Evolutionary conservation across 179 eudicot genomes (phyloP), one percentile per base, ranked within the genome.

Genomic region (Spinacia oleracea): DNA sequence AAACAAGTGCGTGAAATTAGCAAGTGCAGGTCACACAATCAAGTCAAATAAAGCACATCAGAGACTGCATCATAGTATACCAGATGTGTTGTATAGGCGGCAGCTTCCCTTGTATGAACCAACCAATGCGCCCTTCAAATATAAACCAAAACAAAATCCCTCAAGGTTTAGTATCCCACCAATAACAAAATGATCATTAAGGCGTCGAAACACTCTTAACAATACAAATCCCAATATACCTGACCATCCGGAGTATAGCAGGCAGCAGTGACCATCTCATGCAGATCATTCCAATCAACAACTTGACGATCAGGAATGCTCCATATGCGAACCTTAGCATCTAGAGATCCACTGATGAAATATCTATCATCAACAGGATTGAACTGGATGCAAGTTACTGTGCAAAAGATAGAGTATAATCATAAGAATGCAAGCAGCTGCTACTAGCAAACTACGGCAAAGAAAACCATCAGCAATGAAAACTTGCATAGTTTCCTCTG

Each of bases 241-340:
- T 92, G 96, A 77, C 98, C 99, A 88, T 96, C 99, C 14, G 98
- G 98, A 51, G 97, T 96, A 72, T 94, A 96, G 81, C 98, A 94
- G 79, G 99, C 99, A 78, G 99, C 97, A 87, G 99, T 96, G 82
- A 96, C 99, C 99, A 96, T 96, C 85, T 96, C 99, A 84, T 92
- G 98, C 78, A 96, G 89, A 87, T 96, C 99, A 83, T 81, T 89
- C 99, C 99, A 96, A 78, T 96, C 98, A 81, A 96, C 97, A 85
- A 96, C 99, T 87, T 89, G 92, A 43, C 85, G 94, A 75, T 96
- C 98, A 79, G 98, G 97, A 80, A 96, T 91, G 88, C 96, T 96
- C 99, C 99, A 96, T 81, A 96, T 94, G 77, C 99, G 98, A 82
- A 93, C 97, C 87, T 96, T 96, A 62, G 91, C 89, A 92, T 96